Conservation (phyloP, 495 filamentous ascomycete genomes). For the Aspergillus mulundensis region DNA sequence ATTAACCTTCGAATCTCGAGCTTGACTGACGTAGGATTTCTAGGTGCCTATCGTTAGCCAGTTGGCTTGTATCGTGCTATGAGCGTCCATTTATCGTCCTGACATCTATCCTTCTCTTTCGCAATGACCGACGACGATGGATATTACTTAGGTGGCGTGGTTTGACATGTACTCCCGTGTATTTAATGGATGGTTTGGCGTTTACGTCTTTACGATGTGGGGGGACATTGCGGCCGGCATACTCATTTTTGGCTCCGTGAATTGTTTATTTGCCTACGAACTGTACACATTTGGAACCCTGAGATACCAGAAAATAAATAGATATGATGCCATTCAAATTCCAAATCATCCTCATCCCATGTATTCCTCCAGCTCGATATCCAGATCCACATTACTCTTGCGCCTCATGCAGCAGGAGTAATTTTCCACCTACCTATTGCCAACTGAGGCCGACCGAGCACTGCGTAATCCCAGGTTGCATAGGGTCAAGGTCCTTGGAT, state of each 20-base stretch:
- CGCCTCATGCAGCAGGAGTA: no score
- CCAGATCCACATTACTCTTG: no score
- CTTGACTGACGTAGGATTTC: slow-evolving; percentile 2
- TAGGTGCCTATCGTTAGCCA: slow-evolving; percentile 35
- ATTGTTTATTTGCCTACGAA: neutral
- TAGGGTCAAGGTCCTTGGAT: neutral
- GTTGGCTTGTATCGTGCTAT: slow-evolving; percentile 2
- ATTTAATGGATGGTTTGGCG: slow-evolving; percentile 23
- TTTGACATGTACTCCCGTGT: slow-evolving; percentile 21
- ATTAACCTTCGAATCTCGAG: neutral
- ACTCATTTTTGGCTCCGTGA: neutral
- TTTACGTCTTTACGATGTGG: slow-evolving; percentile 15
- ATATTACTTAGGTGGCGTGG: slow-evolving; percentile 13
- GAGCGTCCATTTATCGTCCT: neutral
- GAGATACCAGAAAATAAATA: slow-evolving; percentile 6
- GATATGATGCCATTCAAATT: neutral
- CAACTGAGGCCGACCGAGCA: neutral
- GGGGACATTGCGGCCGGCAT: neutral
- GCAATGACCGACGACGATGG: neutral
- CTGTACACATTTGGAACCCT: slow-evolving; percentile 11
- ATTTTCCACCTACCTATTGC: no score
- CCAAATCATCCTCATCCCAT: neutral
- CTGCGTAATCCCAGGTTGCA: neutral
- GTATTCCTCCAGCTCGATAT: neutral
- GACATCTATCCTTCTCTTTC: neutral